Percentiles rank a stretch among this genome's conserved stretches.
Evolutionary conservation across 768 basidiomycete species (phyloP).

Genomic region (Rhizopogon sp.): DNA sequence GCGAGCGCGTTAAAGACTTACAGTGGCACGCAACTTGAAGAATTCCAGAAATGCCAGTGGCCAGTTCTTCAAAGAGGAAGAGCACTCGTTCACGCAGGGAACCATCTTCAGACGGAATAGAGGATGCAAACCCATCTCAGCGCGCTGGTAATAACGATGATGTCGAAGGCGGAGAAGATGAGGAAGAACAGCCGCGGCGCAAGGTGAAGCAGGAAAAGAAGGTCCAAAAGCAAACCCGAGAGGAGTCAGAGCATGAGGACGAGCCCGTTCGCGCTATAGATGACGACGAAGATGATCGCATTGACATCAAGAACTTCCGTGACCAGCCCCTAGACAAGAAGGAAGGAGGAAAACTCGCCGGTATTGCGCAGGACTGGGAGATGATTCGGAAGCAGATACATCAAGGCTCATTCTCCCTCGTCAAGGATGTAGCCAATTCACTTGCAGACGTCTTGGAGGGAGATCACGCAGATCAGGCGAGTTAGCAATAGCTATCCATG

Average conservation of each 20-base stretch:
- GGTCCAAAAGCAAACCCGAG: constrained; percentile 22
- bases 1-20: not conserved
- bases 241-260: constrained; percentile 27
- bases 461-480: constrained; percentile 48
- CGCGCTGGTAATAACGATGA: constrained; percentile 31
- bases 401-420: constrained; percentile 35
- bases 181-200: constrained; percentile 35
- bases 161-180: constrained; percentile 32
- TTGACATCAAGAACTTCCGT: constrained; percentile 56
- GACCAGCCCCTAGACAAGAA: constrained; percentile 61
- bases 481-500: constrained; percentile 6
- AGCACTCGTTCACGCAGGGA: constrained; percentile 33
- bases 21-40: not conserved
- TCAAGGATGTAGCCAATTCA: constrained; percentile 49
- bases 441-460: constrained; percentile 60
- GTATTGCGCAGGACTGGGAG: constrained; percentile 61
- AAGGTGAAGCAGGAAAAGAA: constrained; percentile 28
- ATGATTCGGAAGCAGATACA: constrained; percentile 46
- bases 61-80: constrained; percentile 34
- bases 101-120: constrained; percentile 53
- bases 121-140: constrained; percentile 43
- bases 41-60: constrained; percentile 24
- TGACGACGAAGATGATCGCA: constrained; percentile 43
- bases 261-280: constrained; percentile 23
- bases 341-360: constrained; percentile 48